A percentile compares a stretch with the other conserved stretches of the same genome.
phyloP scores from a whole-genome alignment of 2,329 filamentous ascomycete species.

The Mycosphaerella sp. region DNA sequence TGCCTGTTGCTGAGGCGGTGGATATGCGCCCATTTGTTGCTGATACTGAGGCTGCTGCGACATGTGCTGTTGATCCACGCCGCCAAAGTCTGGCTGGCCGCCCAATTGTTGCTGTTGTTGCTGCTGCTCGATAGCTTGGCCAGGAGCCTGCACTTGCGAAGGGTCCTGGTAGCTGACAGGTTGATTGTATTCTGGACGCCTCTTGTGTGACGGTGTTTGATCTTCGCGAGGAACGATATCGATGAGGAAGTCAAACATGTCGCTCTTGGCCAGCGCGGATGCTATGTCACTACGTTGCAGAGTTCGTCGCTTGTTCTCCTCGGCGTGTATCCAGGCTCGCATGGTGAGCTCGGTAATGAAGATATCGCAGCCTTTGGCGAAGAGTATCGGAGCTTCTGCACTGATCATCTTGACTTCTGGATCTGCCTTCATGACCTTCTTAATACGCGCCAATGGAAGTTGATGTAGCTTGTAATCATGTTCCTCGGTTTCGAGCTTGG shows the following conservation, averaged over 20 bases:
- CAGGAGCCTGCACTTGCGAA: slow-evolving; percentile 43
- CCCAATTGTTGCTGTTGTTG: slow-evolving; percentile 30
- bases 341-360: slow-evolving; percentile 95
- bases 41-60: slow-evolving; percentile 54
- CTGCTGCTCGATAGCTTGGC: slow-evolving; percentile 29
- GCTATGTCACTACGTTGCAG: slow-evolving; percentile 95
- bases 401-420: slow-evolving; percentile 99
- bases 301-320: slow-evolving; percentile 96
- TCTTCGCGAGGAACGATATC: slow-evolving; percentile 97
- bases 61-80: slow-evolving; percentile 31
- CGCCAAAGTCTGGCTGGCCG: slow-evolving; percentile 28
- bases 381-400: slow-evolving; percentile 92
- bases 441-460: slow-evolving; percentile 92
- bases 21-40: slow-evolving; percentile 73
- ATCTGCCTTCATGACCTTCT: slow-evolving; percentile 99
- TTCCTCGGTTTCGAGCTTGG: slow-evolving; percentile 84
- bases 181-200: slow-evolving; percentile 40
- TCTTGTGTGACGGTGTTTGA: slow-evolving; percentile 76
- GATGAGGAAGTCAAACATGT: slow-evolving; percentile 99
- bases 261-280: slow-evolving; percentile 88
- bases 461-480: slow-evolving; percentile 99
- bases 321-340: slow-evolving; percentile 98
- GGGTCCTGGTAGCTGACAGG: slow-evolving; percentile 45
- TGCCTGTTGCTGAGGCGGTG: slow-evolving; percentile 72
- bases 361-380: slow-evolving; percentile 97